These are phyloP conservation scores for Ilyonectria sp. DNA, from an alignment of 2,329 filamentous ascomycete species.

Conservation along the genomic window DNA sequence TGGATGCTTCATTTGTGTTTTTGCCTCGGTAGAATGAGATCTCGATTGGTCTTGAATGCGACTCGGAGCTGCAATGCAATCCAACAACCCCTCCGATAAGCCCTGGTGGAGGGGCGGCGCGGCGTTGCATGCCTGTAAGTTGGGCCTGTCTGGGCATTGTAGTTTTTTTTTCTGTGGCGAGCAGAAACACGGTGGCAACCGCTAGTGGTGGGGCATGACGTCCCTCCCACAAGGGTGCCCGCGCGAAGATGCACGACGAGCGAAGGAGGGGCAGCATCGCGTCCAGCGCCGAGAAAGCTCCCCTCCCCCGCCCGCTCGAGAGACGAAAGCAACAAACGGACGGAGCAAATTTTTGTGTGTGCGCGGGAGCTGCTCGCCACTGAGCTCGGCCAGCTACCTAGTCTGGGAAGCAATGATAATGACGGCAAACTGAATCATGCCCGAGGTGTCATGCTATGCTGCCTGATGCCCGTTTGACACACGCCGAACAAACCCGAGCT, in stretches of 20 bases:
- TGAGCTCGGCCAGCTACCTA: slow-evolving; percentile 7
- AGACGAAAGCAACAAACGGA: slow-evolving; percentile 15
- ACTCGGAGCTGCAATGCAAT: neutral
- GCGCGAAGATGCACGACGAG: slow-evolving; percentile 35
- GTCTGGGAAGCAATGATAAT: neutral
- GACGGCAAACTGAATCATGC: neutral
- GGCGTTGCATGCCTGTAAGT: neutral
- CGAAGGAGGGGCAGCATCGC: slow-evolving; percentile 45
- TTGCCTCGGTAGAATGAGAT: neutral
- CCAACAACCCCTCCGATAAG: slow-evolving; percentile 26
- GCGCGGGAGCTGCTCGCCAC: neutral
- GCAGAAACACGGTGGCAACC: slow-evolving; percentile 47
- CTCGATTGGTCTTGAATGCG: neutral
- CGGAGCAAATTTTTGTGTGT: neutral
- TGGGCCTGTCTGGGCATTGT: neutral
- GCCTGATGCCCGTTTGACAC: slow-evolving; percentile 2
- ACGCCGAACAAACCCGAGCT: slow-evolving; percentile 5
- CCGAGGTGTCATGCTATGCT: neutral
- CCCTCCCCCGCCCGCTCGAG: slow-evolving; percentile 39
- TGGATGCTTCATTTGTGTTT: neutral
- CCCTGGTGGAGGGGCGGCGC: slow-evolving; percentile 12
- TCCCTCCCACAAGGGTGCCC: slow-evolving; percentile 45
- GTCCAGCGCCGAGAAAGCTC: slow-evolving; percentile 31
- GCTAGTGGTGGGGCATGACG: slow-evolving; percentile 52
- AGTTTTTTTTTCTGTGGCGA: slow-evolving; percentile 24